Evolutionary conservation across 768 basidiomycete species (phyloP), one percentile per base, ranked within the genome.

Genomic region (Lactarius trivialis): DNA sequence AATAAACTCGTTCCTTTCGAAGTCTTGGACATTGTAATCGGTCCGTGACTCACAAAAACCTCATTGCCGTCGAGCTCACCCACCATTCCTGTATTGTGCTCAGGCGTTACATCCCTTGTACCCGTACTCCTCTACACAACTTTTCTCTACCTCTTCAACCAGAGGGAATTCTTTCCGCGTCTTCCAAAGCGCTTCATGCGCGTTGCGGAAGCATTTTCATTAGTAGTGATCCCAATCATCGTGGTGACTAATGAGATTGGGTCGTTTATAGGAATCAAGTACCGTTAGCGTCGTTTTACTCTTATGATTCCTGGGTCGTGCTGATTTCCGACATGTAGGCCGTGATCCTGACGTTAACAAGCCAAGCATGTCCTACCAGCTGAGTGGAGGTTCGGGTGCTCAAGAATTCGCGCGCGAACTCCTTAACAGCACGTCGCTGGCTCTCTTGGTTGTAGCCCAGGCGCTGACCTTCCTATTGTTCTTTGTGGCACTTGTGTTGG

Each of bases 121-220:
- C 87, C 89, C 12, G 74, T 91, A 51, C 74, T 89, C 43, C 74
- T 83, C 50, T 89, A 86, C 73, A 82, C 77, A 21, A 58, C 80
- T 58, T 88, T 84, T 73, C 76, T 90, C 56, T 85, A 80, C 73
- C 73, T 83, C 58, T 80, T 89, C 63, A 77, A 82, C 30, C 73
- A 75, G 52, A 69, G 70, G 24, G 77, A 85, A 64, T 78, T 88
- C 64, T 70, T 85, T 49, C 75, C 78, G 52, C 70, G 71, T 39
- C 76, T 89, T 39, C 86, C 89, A 17, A 68, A 67, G 37, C 78
- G 78, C 14, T 73, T 84, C 57, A 80, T 76, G 51, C 72, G 69
- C 19, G 70, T 82, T 58, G 72, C 79, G 2, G 78, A 75, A 66
- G 72, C 78, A 50, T 69, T 78, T 11, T 73, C 88, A 11, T 65